Evolutionary conservation across 495 filamentous ascomycete species (phyloP), one percentile per base, ranked within the genome.

Genomic region (Penicillium desertorum): DNA sequence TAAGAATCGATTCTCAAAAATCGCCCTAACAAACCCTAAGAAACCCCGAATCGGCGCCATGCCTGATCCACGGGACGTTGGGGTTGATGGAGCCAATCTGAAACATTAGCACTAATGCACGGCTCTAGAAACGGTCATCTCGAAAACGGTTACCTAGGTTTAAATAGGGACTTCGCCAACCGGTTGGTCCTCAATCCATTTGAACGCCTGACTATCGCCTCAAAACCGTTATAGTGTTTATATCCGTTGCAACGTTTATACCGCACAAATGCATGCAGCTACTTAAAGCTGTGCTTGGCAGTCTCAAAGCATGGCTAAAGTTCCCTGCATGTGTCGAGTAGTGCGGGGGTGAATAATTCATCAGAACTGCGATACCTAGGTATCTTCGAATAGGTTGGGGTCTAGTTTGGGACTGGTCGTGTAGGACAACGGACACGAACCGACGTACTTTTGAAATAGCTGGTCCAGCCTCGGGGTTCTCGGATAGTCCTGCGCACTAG

Each of bases 401-500:
- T 80, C 71, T 16, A 71, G 51, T 41, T 76, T 72, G 34, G 12
- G 37, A 11, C 34, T 52, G 50, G 23, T n/a, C 36, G 22, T 25
- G 51, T 20, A 27, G 51, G n/a, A 43, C 36, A 79, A 77, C 4
- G 56, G 49, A 11, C 69, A 73, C 2, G 22, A 6, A n/a, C 73
- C 79, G 54, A 78, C 74, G 29, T 73, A 74, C 16, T 65, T 34
- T 3, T 73, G 58, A 51, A 81, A 79, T 25, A 70, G 54, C 1
- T 70, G 51, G 23, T 61, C 64, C 9, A 84, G 29, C 76, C 78
- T 80, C 48, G 59, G 6, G 50, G 46, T 12, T 67, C 55, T 20
- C 83, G 77, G 7, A 77, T 72, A 1, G 81, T 82, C 20, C 83
- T 82, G 17, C 79, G 71, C 19, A 86, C 80, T 16, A 59, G 61